Base-by-base conservation (phyloP, 345 rosid genomes). In the Adansonia digitata region DNA sequence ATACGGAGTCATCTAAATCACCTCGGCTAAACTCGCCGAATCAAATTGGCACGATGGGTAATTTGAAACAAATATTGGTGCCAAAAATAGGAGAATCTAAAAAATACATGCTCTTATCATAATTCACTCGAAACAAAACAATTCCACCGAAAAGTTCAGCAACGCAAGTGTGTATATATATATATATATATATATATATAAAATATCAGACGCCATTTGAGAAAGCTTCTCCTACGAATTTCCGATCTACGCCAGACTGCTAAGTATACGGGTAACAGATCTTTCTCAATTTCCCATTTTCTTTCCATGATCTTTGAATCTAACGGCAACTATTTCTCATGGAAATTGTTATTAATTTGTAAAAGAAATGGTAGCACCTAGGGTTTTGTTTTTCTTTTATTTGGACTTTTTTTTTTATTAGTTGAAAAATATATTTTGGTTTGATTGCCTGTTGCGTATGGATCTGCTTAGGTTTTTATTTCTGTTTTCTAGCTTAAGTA, bases 71-170 rank as follows among this genome's bases (percentile, higher is more conserved):
- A 68, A 67, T 5, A 17, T 3, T 7, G 55, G 8, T 1, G 56
- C 17, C 42, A 69, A 27, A 48, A 69, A 17, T 48, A 46, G 53
- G 29, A 48, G 57, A 69, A 69, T 46, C 24, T 69, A 17, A 46
- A 69, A 45, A 46, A 7, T 9, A 10, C 24, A 10, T 10, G 57
- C 26, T 53, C 4, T 48, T 29, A 48, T 46, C 57, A 29, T 69
- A 48, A 69, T 27, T 69, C 40, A 20, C 2, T 48, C 20, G 20
- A 71, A 69, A 71, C 14, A 7, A 20, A 52, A 71, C 48, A 71
- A 52, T 43, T 35, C 62, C 62, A 71, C 48, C 62, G 29, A 51
- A 37, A 52, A 27, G 34, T 71, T 71, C 61, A 70, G 51, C 61
- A 29, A 27, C 42, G 57, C 39, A 45, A n/a, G 45, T 1, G 11